These are phyloP conservation scores for Alisma plantagoaquatica DNA, from an alignment of 106 monocot genomes.

Conservation along the genomic window DNA sequence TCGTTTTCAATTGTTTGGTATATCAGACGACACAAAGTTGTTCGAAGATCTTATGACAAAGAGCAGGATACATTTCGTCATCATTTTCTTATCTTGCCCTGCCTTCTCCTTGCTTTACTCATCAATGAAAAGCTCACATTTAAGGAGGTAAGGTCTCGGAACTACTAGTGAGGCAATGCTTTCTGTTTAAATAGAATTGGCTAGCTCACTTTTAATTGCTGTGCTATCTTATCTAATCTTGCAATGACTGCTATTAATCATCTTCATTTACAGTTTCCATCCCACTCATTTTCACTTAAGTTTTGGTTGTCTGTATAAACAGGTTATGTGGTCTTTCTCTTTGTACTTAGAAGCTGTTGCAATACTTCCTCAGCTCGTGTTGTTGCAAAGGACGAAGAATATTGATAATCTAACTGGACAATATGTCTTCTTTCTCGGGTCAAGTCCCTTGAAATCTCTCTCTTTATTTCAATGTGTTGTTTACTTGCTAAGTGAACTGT, in stretches of 20 bases:
- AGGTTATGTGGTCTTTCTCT: constrained; percentile 93
- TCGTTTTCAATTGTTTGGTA: constrained; percentile 84
- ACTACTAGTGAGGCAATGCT: too few relatives aligned
- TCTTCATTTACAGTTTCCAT: too few relatives aligned
- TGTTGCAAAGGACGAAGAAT: constrained; percentile 82
- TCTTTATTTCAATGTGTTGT: too few relatives aligned
- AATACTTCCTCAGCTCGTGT: constrained; percentile 80
- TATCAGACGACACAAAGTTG: constrained; percentile 73
- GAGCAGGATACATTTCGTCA: constrained; percentile 91
- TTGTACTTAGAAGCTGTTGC: constrained; percentile 79
- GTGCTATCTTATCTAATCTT: too few relatives aligned
- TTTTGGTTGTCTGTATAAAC: background rate
- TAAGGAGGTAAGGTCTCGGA: constrained; percentile 34
- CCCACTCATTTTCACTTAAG: too few relatives aligned
- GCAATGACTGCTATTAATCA: too few relatives aligned
- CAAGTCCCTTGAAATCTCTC: constrained; percentile 14
- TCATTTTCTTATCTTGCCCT: constrained; percentile 49
- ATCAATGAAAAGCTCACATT: constrained; percentile 66
- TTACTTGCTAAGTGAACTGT: too few relatives aligned
- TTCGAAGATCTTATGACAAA: constrained; percentile 70
- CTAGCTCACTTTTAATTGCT: too few relatives aligned
- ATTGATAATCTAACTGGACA: constrained; percentile 90
- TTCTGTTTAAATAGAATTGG: too few relatives aligned
- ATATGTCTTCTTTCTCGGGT: constrained; percentile 95
- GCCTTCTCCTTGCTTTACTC: constrained; percentile 47